phyloP scores from a whole-genome alignment of 2,329 filamentous ascomycete species.

The Clathrospora elynae region DNA sequence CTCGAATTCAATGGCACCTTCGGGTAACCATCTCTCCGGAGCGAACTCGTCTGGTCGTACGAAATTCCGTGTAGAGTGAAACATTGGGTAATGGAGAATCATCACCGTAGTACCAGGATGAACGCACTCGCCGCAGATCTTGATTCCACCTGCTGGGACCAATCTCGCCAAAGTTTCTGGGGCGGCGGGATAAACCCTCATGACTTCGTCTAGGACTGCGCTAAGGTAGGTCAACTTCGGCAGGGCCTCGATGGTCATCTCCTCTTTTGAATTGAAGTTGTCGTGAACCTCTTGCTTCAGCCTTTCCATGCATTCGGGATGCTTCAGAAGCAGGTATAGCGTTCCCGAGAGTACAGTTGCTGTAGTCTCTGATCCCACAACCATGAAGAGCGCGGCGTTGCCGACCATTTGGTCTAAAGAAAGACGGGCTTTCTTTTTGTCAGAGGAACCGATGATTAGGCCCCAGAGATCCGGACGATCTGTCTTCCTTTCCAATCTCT shows the following conservation, averaged over 20 bases:
- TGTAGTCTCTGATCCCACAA: slow-evolving; percentile 11
- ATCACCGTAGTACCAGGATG: slow-evolving; percentile 1
- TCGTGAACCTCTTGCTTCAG: slow-evolving; percentile 2
- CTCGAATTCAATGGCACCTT: slow-evolving; percentile 3
- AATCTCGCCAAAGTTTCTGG: slow-evolving; percentile 11
- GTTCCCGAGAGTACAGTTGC: slow-evolving; percentile 4
- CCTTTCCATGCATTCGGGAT: neutral
- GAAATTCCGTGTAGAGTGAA: slow-evolving; percentile 6
- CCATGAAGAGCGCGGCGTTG: slow-evolving; percentile 10
- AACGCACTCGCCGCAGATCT: slow-evolving; percentile 6
- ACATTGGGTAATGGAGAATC: slow-evolving; percentile 6
- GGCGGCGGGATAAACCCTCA: slow-evolving; percentile 9
- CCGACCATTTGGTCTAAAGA: slow-evolving; percentile 6
- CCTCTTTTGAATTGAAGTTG: slow-evolving; percentile 6
- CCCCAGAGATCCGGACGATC: slow-evolving; percentile 8
- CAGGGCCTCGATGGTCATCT: slow-evolving; percentile 6
- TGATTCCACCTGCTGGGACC: slow-evolving; percentile 4
- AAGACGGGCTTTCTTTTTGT: slow-evolving; percentile 7
- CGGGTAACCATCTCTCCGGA: slow-evolving; percentile 5
- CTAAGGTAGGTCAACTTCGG: slow-evolving; percentile 7
- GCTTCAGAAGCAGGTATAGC: neutral
- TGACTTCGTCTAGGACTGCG: slow-evolving; percentile 10
- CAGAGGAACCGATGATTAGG: slow-evolving; percentile 1
- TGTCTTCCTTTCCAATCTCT: slow-evolving; percentile 4
- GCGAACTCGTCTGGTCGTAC: slow-evolving; percentile 2